Base-by-base conservation (phyloP, 305 asterid genomes). In the Fraxinus ornus region DNA sequence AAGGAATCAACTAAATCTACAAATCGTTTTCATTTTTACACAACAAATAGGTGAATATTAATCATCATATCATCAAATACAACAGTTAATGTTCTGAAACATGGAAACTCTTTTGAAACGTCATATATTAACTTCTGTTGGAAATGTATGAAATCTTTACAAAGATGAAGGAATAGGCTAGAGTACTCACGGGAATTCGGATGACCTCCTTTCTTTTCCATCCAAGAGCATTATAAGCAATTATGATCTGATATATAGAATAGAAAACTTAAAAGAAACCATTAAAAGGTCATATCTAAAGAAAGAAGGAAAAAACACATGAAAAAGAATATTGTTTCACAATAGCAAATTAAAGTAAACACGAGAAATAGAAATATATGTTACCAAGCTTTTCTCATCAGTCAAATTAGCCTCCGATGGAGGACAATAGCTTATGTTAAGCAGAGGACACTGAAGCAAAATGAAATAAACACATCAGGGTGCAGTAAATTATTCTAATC, bases 351-450 rank as follows among this genome's bases (percentile, higher is more conserved):
- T 39, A 39, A 60, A 30, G 28, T 44, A 44, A 74, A 64, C 60
- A 70, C 30, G 12, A 9, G 33, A 78, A 13, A 10, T 60, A 60
- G 76, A 9, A 17, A 68, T 41, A 57, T 77, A 49, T 80, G 88
- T 84, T 85, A 94, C 98, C 94, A 92, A 89, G 88, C 88, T 89
- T 88, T 89, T 93, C 78, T 85, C 91, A 49, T 85, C 82, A 62
- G 91, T 86, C 78, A 93, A 83, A 77, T 82, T 85, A 78, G 91
- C 94, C 87, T 94, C 97, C 47, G 97, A 86, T 49, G 97, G 90
- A 86, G 95, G 95, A 77, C 98, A 94, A 76, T 90, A 92, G 84
- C 97, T 94, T 85, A 94, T 87, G 88, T 94, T 94, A 85, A 94
- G 95, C 81, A 94, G 90, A 78, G 96, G 97, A 87, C 98, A 94